A percentile compares a stretch with the other conserved stretches of the same genome.
phyloP scores from a whole-genome alignment of 225 moss, liverwort and hornwort species.

The Pseudoscleropodium purum region DNA sequence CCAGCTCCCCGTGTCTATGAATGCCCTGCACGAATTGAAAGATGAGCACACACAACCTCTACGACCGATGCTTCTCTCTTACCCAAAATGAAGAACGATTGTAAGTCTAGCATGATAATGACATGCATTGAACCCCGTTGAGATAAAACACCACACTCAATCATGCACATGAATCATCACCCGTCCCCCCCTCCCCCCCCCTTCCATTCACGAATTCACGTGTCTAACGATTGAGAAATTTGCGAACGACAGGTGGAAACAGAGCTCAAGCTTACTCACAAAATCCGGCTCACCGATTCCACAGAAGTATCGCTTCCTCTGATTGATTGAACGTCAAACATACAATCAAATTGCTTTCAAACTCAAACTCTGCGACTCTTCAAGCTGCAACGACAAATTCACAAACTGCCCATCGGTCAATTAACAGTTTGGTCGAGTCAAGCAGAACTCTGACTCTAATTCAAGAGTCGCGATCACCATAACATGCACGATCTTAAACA shows the following conservation, averaged over 20 bases:
- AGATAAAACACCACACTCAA: neutral
- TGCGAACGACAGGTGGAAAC: neutral
- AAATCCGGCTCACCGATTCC: neutral
- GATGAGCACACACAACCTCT: neutral
- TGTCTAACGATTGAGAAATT: neutral
- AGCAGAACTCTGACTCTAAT: neutral
- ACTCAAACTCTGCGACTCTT: neutral
- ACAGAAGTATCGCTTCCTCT: neutral
- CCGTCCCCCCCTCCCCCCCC: neutral
- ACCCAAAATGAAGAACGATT: neutral
- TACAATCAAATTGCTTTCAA: neutral
- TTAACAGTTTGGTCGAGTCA: neutral
- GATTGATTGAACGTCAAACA: neutral
- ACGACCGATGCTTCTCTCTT: neutral
- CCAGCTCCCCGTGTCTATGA: neutral
- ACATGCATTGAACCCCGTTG: neutral
- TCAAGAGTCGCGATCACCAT: neutral
- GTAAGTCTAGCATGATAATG: neutral
- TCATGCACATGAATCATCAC: neutral
- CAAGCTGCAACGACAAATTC: neutral
- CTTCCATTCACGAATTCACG: neutral
- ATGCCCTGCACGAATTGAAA: neutral
- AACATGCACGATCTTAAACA: neutral
- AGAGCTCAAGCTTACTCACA: neutral
- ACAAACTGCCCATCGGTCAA: neutral